Evolutionary conservation across 495 filamentous ascomycete genomes (phyloP).

Genomic region (Neurospora sp.): DNA sequence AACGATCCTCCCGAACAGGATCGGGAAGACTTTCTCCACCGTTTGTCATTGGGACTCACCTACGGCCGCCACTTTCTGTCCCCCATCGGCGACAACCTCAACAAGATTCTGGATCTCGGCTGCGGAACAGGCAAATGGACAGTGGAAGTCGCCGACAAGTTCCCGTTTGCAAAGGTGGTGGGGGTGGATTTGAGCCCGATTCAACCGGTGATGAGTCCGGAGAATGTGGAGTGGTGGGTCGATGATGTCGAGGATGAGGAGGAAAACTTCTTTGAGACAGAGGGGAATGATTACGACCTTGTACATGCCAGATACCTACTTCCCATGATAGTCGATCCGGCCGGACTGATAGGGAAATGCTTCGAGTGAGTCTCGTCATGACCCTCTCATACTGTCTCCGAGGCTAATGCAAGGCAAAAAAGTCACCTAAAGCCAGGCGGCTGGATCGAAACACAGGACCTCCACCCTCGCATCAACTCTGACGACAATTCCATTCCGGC

Average conservation of each 20-base stretch:
- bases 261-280: constrained; percentile 6
- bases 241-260: constrained; percentile 35
- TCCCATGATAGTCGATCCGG: constrained; percentile 34
- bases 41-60: constrained; percentile 41
- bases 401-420: not conserved
- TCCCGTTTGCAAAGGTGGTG: constrained; percentile 21
- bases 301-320: constrained; percentile 29
- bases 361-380: constrained; percentile 9
- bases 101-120: constrained; percentile 50
- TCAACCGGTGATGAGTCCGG: constrained; percentile 28
- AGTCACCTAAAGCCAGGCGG: constrained; percentile 33
- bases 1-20: constrained; percentile 19
- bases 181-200: constrained; percentile 27
- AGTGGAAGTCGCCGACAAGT: constrained; percentile 40
- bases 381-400: not conserved
- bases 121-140: constrained; percentile 54
- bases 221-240: constrained; percentile 29
- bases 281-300: constrained; percentile 19
- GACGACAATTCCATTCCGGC: constrained; percentile 30
- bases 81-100: constrained; percentile 34
- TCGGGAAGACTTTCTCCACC: constrained; percentile 41
- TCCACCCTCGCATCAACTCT: constrained; percentile 24
- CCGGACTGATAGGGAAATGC: constrained; percentile 17
- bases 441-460: constrained; percentile 43
- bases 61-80: constrained; percentile 40